phyloP scores from a whole-genome alignment of 805 yeast genomes.

The Kuraishia molischiana region DNA sequence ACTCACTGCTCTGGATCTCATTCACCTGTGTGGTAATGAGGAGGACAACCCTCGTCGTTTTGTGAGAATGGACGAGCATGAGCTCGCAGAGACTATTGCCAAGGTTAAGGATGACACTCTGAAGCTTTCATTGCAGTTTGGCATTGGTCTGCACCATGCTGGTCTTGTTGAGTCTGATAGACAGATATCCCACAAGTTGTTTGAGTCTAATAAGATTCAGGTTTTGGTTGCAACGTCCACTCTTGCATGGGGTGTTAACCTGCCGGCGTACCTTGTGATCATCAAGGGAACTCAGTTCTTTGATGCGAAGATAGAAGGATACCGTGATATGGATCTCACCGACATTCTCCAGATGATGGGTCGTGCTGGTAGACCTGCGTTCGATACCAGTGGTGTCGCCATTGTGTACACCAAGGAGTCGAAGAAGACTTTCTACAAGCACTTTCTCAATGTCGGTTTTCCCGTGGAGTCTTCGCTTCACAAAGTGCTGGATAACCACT shows the following conservation, averaged over 20 bases:
- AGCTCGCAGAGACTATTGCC: slow-evolving; percentile 37
- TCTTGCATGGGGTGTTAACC: slow-evolving; percentile 79
- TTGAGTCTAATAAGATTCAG: slow-evolving; percentile 62
- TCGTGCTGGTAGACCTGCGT: slow-evolving; percentile 77
- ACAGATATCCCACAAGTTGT: slow-evolving; percentile 57
- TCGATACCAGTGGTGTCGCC: slow-evolving; percentile 69
- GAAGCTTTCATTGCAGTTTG: slow-evolving; percentile 62
- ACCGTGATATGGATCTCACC: slow-evolving; percentile 73
- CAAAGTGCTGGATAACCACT: slow-evolving; percentile 66
- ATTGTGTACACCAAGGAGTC: slow-evolving; percentile 69
- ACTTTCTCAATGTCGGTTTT: slow-evolving; percentile 68
- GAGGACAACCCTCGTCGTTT: slow-evolving; percentile 60
- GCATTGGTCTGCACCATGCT: slow-evolving; percentile 78
- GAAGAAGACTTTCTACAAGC: slow-evolving; percentile 68
- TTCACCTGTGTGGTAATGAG: slow-evolving; percentile 72
- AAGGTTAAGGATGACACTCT: slow-evolving; percentile 79
- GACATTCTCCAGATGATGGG: slow-evolving; percentile 84
- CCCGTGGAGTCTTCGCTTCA: slow-evolving; percentile 78
- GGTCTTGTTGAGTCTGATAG: slow-evolving; percentile 71
- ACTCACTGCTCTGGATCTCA: slow-evolving; percentile 68
- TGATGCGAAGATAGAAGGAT: slow-evolving; percentile 56
- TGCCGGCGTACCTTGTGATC: slow-evolving; percentile 72
- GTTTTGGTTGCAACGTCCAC: slow-evolving; percentile 74
- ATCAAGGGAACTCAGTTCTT: slow-evolving; percentile 69
- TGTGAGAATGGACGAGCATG: slow-evolving; percentile 54